A percentile compares a stretch with the other conserved stretches of the same genome.
These are phyloP conservation scores for Geotrichum siamense DNA, from an alignment of 1,139 yeast genomes.

Conservation along the genomic window DNA sequence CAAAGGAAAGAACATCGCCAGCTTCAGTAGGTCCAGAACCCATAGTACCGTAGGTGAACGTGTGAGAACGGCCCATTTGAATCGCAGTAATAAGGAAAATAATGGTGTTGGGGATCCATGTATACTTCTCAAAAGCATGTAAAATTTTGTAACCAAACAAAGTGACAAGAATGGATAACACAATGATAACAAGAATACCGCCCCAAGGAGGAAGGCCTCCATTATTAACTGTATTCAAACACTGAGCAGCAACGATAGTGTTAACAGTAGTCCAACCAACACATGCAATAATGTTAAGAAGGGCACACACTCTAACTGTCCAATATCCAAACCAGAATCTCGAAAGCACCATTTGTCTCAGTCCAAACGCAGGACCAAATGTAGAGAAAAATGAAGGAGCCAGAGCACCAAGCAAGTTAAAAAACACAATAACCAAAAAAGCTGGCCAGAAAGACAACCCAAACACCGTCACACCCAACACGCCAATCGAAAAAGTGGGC, in stretches of 20 bases:
- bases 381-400: constrained; percentile 79
- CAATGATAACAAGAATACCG: constrained; percentile 67
- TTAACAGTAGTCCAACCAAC: constrained; percentile 96
- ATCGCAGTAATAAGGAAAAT: constrained; percentile 73
- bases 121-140: constrained; percentile 74
- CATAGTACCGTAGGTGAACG: constrained; percentile 47
- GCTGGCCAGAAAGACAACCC: constrained; percentile 59
- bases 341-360: constrained; percentile 81
- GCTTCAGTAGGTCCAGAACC: constrained; percentile 47
- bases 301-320: constrained; percentile 69
- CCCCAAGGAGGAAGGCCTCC: constrained; percentile 80
- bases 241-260: constrained; percentile 82
- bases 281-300: constrained; percentile 77
- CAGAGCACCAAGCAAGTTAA: constrained; percentile 60
- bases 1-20: constrained; percentile 73
- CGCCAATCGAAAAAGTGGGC: constrained; percentile 77
- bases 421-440: constrained; percentile 57
- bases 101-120: constrained; percentile 77
- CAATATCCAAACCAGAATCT: constrained; percentile 70
- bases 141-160: constrained; percentile 80
- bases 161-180: constrained; percentile 67
- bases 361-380: constrained; percentile 79
- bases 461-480: constrained; percentile 53
- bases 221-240: constrained; percentile 68
- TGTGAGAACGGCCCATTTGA: constrained; percentile 59